Evolutionary conservation across 768 basidiomycete species (phyloP), one percentile per base, ranked within the genome.

Genomic region (Amanita pallidorosea): DNA sequence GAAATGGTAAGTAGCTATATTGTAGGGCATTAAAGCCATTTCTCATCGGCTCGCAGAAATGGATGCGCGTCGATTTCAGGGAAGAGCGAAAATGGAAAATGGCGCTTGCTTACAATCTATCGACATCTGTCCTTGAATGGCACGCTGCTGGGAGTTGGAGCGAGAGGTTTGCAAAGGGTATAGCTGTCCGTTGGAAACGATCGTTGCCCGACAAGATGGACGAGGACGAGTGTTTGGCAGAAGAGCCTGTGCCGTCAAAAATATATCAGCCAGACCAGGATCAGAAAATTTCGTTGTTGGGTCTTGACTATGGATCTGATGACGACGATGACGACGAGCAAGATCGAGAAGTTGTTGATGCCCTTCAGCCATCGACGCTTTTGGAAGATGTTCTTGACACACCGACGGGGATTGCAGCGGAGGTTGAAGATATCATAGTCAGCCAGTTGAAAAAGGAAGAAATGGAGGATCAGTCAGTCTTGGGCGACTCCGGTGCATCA

Each of bases 61-160:
- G 96, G 96, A 85, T 99, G 80, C 86, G 90, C 23, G 79, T 79
- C 34, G 96, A 99, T 63, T 97, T 96, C 57, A 82, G 88, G 17
- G 94, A 98, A 65, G 96, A 99, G 61, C 75, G 88, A 36, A 81
- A 77, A 58, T 98, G 93, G 93, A 98, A 98, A 64, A 68, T 86
- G 38, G 83, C 84, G 2, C 62, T 89, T 23, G 95, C 96, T 0
- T 85, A 83, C 61, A 83, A 83, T 53, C 65, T 99, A 25, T 86
- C 90, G 1, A 81, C 79, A 27, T 78, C 88, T 22, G 85, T 92
- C 18, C 75, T 88, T 6, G 85, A 91, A 58, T 99, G 92, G 91
- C 90, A 95, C 62, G 73, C 77, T 47, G 81, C 85, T 20, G 75
- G 72, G 9, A 72, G 73, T n/a, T 68, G 68, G 18, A 82, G 83